A percentile compares a stretch with the other conserved stretches of the same genome.
phyloP scores from a whole-genome alignment of 176 grass and related monocot genomes.

The Stipa capillata region DNA sequence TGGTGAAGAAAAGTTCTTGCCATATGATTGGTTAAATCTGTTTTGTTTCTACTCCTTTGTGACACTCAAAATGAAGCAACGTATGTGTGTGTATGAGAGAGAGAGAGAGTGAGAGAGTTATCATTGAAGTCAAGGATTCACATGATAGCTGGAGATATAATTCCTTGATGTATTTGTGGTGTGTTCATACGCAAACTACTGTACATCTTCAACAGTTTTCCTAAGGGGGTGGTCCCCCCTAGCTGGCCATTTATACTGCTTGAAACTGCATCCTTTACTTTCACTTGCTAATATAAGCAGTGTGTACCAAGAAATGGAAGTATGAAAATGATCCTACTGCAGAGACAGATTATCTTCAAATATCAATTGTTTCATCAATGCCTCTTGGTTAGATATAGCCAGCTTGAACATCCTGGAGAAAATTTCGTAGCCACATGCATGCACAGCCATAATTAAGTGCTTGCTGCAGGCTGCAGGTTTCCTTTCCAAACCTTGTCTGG shows the following conservation, averaged over 20 bases:
- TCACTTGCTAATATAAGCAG: neutral
- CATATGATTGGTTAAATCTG: too few relatives aligned
- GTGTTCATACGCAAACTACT: neutral
- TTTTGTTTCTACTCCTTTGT: too few relatives aligned
- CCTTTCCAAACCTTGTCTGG: too few relatives aligned
- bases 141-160: neutral
- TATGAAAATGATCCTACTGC: slow-evolving; percentile 6
- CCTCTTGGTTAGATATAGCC: neutral
- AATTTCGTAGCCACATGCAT: neutral
- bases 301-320: neutral
- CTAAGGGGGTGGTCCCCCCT: neutral
- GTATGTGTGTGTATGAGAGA: neutral
- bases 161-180: neutral
- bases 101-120: neutral
- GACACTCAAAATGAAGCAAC: too few relatives aligned
- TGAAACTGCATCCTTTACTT: slow-evolving; percentile 15
- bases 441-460: neutral
- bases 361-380: slow-evolving; percentile 7
- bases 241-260: neutral
- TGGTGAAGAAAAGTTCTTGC: too few relatives aligned
- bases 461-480: neutral
- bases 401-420: neutral
- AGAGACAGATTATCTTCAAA: neutral
- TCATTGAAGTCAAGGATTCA: neutral
- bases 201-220: neutral